These are phyloP conservation scores for Neopestalotiopsis sp. DNA, from an alignment of 2,329 filamentous ascomycete genomes.

Conservation along the genomic window DNA sequence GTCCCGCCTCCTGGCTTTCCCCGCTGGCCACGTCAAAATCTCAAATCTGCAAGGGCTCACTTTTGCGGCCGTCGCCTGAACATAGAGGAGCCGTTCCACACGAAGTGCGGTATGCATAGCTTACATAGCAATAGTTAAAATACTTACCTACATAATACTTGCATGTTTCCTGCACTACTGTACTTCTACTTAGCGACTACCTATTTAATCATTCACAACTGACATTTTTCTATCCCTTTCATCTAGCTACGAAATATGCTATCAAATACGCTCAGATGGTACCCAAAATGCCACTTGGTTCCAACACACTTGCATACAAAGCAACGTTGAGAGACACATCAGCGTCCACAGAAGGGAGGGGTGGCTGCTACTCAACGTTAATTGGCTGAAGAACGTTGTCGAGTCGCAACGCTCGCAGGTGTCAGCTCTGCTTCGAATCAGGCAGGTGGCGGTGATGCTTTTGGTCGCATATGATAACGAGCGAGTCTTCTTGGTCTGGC, in stretches of 20 bases:
- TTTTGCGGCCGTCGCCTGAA: background rate
- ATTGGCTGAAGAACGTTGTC: constrained; percentile 2
- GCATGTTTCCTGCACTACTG: background rate
- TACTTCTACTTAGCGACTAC: background rate
- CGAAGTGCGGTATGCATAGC: background rate
- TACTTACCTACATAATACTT: background rate
- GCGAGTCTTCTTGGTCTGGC: background rate
- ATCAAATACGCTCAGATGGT: background rate
- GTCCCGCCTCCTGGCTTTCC: background rate
- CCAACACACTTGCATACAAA: background rate
- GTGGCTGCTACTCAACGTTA: background rate
- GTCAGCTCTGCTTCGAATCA: constrained; percentile 3
- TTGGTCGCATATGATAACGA: background rate
- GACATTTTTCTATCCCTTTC: too few species aligned
- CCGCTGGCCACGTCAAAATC: background rate
- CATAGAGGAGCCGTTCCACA: background rate
- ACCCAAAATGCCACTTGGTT: background rate
- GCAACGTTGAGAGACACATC: background rate
- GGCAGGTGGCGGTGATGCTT: constrained; percentile 8
- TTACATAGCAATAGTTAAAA: background rate
- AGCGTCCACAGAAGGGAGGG: background rate
- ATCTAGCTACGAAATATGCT: background rate
- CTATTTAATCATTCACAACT: background rate
- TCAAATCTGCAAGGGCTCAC: background rate
- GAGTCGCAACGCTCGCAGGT: background rate